Percentiles rank a stretch among this genome's conserved stretches.
phyloP scores from a whole-genome alignment of 140 eudicot species.

The Flaveria floridana region DNA sequence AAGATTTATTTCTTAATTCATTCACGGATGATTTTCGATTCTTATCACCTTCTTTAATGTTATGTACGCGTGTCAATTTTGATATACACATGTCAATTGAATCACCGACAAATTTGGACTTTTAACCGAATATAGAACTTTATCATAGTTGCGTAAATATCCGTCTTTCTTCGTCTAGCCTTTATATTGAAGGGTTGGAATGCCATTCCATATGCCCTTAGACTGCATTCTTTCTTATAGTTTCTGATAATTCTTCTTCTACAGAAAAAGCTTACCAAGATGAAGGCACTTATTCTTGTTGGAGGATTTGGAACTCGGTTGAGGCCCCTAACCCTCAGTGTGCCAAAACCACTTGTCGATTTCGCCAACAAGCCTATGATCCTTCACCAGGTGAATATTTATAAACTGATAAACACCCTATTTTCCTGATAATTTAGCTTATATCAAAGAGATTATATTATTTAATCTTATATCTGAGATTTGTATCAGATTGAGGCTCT shows the following conservation, averaged over 20 bases:
- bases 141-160: constrained; percentile 32
- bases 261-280: constrained; percentile 40
- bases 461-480: constrained; percentile 6
- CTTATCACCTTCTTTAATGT: constrained; percentile 30
- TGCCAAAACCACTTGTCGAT: constrained; percentile 98
- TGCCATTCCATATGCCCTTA: constrained; percentile 22
- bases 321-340: constrained; percentile 91
- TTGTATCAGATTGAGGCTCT: constrained; percentile 83
- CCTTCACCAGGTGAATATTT: constrained; percentile 75
- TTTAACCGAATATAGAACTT: constrained; percentile 29
- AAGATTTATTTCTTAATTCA: constrained; percentile 25
- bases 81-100: constrained; percentile 30
- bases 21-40: constrained; percentile 2
- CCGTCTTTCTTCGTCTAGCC: constrained; percentile 43
- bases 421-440: constrained; percentile 11
- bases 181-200: constrained; percentile 33
- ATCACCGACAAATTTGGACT: constrained; percentile 32
- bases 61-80: constrained; percentile 40
- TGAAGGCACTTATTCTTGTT: constrained; percentile 99
- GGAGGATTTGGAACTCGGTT: constrained; percentile 96
- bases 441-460: not conserved
- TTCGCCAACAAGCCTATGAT: constrained; percentile 99
- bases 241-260: constrained; percentile 29
- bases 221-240: constrained; percentile 23
- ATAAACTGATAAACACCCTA: not conserved